Conservation (phyloP, 192 early-diverging fungal species). For the Coemansia sp. region DNA sequence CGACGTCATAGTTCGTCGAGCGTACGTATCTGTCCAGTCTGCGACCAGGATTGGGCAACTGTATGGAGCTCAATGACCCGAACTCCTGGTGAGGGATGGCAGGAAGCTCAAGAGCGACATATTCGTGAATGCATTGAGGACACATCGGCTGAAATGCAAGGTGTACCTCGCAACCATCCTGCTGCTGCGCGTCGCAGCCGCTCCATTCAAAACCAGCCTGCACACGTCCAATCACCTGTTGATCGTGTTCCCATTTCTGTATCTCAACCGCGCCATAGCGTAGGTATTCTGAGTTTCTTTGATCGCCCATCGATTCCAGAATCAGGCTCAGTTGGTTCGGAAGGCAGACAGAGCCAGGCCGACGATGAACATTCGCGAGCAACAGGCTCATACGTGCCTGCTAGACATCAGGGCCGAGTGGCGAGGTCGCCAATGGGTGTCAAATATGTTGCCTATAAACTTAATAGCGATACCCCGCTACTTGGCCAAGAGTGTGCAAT, state of each 20-base stretch:
- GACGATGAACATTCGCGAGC: background rate
- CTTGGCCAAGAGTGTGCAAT: slow-evolving; percentile 86
- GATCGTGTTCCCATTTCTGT: background rate
- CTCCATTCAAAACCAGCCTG: slow-evolving; percentile 9
- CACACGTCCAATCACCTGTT: background rate
- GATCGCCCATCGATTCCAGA: slow-evolving; percentile 19
- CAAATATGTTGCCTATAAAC: slow-evolving; percentile 56
- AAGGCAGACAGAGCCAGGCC: background rate
- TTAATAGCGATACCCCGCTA: slow-evolving; percentile 59
- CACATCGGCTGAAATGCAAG: slow-evolving; percentile 46
- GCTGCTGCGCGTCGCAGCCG: slow-evolving; percentile 12
- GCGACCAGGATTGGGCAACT: slow-evolving; percentile 35
- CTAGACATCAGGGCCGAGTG: background rate
- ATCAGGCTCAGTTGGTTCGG: background rate
- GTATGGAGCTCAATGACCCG: slow-evolving; percentile 37
- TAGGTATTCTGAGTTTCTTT: slow-evolving; percentile 28
- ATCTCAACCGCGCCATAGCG: slow-evolving; percentile 18
- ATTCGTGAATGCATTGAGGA: slow-evolving; percentile 42
- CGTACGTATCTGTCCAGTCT: slow-evolving; percentile 41
- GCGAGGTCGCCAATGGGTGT: slow-evolving; percentile 37
- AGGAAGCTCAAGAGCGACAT: slow-evolving; percentile 52
- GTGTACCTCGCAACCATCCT: slow-evolving; percentile 6
- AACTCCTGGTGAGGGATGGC: slow-evolving; percentile 49
- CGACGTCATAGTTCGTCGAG: slow-evolving; percentile 28
- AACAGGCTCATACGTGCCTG: background rate